phyloP scores from a whole-genome alignment of 169 alveolate genomes.

The Besnoitia besnoiti region DNA sequence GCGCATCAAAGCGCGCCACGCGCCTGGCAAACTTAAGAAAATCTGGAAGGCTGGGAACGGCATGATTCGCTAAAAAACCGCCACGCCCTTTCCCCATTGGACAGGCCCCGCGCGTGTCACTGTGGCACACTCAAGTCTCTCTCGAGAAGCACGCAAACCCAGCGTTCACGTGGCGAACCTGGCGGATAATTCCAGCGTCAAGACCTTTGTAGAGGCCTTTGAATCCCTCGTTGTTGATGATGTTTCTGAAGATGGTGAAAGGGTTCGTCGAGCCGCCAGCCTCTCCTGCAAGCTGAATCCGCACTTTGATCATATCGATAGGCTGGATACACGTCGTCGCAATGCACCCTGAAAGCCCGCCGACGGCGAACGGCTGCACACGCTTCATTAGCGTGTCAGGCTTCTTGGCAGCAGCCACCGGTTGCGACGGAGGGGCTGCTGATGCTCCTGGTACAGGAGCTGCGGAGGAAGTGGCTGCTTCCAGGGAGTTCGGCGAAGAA shows the following conservation, averaged over 20 bases:
- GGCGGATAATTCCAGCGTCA: conserved; percentile 94
- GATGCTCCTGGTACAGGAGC: neutral
- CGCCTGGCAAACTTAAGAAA: no score
- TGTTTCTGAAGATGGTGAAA: conserved; percentile 72
- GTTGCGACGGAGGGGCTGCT: neutral
- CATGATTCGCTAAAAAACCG: no score
- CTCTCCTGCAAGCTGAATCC: conserved; percentile 88
- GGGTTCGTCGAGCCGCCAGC: conserved; percentile 82
- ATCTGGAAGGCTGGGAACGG: no score
- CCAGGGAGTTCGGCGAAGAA: neutral
- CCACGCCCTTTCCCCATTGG: no score
- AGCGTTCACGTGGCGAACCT: conserved; percentile 71
- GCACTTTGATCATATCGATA: conserved; percentile 87
- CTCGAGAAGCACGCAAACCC: no score
- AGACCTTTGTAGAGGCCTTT: conserved; percentile 89
- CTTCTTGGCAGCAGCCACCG: neutral
- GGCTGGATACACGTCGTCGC: conserved; percentile 90
- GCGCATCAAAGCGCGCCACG: no score
- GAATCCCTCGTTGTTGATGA: conserved; percentile 75
- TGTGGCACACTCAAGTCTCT: no score
- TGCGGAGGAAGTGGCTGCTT: no score
- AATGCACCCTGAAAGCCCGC: conserved; percentile 88
- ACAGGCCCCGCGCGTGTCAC: no score
- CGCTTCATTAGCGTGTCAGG: conserved; percentile 21
- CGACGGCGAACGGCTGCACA: conserved; percentile 83